These are phyloP conservation scores for Sporothrix pseudoabietina DNA, from an alignment of 2,329 filamentous ascomycete species.

Conservation along the genomic window DNA sequence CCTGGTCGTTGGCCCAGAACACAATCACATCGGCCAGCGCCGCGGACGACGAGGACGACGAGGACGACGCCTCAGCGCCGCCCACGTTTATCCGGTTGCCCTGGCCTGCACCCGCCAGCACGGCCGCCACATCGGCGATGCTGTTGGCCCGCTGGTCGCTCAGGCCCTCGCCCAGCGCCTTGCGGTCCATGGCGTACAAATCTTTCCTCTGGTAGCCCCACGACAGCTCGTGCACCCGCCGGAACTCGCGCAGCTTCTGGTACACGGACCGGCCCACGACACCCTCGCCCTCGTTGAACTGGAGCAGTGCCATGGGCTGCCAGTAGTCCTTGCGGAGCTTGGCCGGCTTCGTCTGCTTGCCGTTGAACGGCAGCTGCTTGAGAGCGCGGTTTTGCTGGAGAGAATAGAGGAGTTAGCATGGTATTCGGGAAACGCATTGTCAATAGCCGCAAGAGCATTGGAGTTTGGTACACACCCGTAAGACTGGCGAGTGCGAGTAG, in stretches of 20 bases:
- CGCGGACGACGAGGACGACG: background rate
- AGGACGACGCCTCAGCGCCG: background rate
- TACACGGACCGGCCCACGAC: constrained; percentile 61
- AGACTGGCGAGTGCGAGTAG: constrained; percentile 52
- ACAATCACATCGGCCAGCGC: constrained; percentile 46
- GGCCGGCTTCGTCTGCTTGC: constrained; percentile 66
- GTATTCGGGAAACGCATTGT: background rate
- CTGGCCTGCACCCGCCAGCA: constrained; percentile 55
- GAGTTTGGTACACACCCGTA: constrained; percentile 47
- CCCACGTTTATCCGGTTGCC: constrained; percentile 51
- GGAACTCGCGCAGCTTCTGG: constrained; percentile 66
- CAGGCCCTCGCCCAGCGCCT: constrained; percentile 54
- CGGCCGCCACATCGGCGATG: constrained; percentile 65
- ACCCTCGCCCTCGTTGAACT: constrained; percentile 57
- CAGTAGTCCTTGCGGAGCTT: constrained; percentile 70
- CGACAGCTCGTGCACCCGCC: constrained; percentile 62
- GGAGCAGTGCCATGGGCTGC: constrained; percentile 61
- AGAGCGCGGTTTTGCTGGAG: constrained; percentile 39
- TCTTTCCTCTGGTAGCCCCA: constrained; percentile 53
- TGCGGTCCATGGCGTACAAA: constrained; percentile 47
- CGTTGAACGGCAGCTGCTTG: constrained; percentile 59
- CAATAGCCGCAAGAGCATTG: background rate
- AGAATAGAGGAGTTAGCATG: background rate
- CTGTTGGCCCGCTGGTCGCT: constrained; percentile 64
- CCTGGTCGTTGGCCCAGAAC: constrained; percentile 55